Evolutionary conservation across 306 rosid species (phyloP).

Genomic region (Herpetospermum pedunculosum): DNA sequence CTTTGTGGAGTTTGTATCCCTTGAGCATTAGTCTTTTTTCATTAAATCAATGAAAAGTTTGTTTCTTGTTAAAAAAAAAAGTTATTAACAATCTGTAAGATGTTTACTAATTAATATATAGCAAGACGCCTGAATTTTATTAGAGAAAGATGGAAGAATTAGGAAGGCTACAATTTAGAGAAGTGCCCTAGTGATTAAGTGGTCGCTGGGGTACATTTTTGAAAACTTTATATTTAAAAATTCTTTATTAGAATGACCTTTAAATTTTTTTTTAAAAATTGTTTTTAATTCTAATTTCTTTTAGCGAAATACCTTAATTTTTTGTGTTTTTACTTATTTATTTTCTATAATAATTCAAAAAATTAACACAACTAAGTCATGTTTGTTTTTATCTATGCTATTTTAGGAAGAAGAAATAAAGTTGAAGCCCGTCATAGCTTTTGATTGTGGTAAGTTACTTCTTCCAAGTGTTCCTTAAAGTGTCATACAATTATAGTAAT

Average conservation of each 20-base stretch:
- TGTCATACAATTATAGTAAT: neutral
- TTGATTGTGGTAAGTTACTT: conserved; percentile 68
- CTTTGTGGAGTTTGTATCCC: too few species aligned
- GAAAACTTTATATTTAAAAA: neutral
- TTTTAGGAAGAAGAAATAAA: conserved; percentile 90
- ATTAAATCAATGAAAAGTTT: too few species aligned
- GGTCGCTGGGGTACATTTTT: neutral
- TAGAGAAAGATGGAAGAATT: neutral
- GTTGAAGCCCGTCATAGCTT: conserved; percentile 83
- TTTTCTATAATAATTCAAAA: neutral
- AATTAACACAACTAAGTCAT: neutral
- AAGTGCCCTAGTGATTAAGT: neutral
- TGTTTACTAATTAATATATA: too few species aligned
- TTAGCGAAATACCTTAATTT: too few species aligned
- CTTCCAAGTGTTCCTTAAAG: neutral
- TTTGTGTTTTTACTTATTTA: neutral
- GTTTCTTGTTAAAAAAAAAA: too few species aligned
- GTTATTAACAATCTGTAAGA: too few species aligned
- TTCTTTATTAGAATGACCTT: neutral
- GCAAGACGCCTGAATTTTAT: too few species aligned
- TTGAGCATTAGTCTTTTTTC: too few species aligned
- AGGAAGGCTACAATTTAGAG: neutral
- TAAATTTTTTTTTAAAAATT: neutral
- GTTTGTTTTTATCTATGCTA: conserved; percentile 11
- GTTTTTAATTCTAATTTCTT: neutral